Evolutionary conservation across 2,329 filamentous ascomycete species (phyloP).

Genomic region (Penicillium capsulatum): DNA sequence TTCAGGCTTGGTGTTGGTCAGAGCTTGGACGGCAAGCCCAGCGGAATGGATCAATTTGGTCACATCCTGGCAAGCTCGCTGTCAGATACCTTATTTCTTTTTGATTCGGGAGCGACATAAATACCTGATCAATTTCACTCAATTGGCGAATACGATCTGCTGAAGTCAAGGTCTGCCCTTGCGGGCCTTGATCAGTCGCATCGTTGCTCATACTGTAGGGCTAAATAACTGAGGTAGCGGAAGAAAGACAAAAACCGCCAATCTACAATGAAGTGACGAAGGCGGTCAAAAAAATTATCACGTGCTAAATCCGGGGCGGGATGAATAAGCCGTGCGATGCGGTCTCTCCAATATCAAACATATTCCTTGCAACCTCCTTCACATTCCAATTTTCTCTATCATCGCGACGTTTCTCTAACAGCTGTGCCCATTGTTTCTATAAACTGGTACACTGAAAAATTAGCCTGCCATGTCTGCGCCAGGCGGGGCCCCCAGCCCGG

Average conservation of each 20-base stretch:
- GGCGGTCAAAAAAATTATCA: no score
- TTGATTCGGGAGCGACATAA: not conserved
- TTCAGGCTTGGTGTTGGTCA: slow-evolving; percentile 50
- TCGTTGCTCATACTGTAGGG: slow-evolving; percentile 21
- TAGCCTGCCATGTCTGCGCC: slow-evolving; percentile 43
- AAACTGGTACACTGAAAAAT: no score
- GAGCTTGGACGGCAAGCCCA: slow-evolving; percentile 59
- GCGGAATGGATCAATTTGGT: slow-evolving; percentile 55
- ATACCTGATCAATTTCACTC: slow-evolving; percentile 68
- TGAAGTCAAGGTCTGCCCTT: slow-evolving; percentile 55
- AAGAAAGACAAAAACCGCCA: no score
- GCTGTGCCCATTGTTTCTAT: no score
- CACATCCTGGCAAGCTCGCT: slow-evolving; percentile 40
- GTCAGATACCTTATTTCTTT: not conserved
- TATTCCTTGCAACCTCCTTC: no score
- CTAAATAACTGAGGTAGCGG: not conserved
- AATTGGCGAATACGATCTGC: slow-evolving; percentile 77
- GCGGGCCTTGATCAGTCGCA: slow-evolving; percentile 20
- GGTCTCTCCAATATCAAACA: no score
- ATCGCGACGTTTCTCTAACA: no score
- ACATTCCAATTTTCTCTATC: no score
- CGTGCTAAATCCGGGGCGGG: no score
- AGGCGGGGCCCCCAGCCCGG: slow-evolving; percentile 47
- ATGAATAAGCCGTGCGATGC: no score
- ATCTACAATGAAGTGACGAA: no score